These are phyloP conservation scores for Botrytis pseudocinerea DNA, from an alignment of 2,329 filamentous ascomycete species.

Conservation along the genomic window DNA sequence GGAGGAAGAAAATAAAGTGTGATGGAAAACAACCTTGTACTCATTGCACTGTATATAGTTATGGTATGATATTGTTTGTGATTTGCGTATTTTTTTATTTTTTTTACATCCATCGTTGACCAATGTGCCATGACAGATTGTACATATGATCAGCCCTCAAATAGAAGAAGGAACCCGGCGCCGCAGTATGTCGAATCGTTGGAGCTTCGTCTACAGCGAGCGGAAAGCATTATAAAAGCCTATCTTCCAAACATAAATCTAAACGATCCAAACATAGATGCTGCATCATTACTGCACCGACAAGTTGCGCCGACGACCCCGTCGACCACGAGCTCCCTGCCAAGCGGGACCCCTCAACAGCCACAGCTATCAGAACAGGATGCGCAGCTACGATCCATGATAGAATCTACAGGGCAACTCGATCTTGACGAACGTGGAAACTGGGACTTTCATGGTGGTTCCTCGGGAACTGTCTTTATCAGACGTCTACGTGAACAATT, in stretches of 20 bases:
- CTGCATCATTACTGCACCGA: conserved; percentile 63
- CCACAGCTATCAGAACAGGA: conserved; percentile 54
- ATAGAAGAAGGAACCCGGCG: conserved; percentile 68
- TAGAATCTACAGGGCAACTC: conserved; percentile 85
- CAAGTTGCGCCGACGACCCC: conserved; percentile 45
- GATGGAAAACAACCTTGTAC: conserved; percentile 85
- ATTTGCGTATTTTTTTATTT: neutral
- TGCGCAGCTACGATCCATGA: conserved; percentile 86
- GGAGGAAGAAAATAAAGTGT: conserved; percentile 85
- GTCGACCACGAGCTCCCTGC: conserved; percentile 1
- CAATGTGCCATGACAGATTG: conserved; percentile 54
- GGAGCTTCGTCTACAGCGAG: conserved; percentile 66
- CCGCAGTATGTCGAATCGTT: conserved; percentile 74
- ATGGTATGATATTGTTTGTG: conserved; percentile 63
- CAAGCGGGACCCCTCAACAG: conserved; percentile 15
- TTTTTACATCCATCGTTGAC: conserved; percentile 11
- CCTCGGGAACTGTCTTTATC: conserved; percentile 87
- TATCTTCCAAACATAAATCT: conserved; percentile 69
- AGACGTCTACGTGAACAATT: conserved; percentile 86
- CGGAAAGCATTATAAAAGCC: conserved; percentile 64
- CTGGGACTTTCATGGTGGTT: conserved; percentile 94
- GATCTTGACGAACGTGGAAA: conserved; percentile 89
- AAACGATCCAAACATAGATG: conserved; percentile 80
- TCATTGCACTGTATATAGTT: conserved; percentile 97
- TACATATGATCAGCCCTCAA: conserved; percentile 77